Percentiles rank a stretch among this genome's conserved stretches.
Conservation (phyloP, 345 rosid genomes). For the Sapria himalayana region DNA sequence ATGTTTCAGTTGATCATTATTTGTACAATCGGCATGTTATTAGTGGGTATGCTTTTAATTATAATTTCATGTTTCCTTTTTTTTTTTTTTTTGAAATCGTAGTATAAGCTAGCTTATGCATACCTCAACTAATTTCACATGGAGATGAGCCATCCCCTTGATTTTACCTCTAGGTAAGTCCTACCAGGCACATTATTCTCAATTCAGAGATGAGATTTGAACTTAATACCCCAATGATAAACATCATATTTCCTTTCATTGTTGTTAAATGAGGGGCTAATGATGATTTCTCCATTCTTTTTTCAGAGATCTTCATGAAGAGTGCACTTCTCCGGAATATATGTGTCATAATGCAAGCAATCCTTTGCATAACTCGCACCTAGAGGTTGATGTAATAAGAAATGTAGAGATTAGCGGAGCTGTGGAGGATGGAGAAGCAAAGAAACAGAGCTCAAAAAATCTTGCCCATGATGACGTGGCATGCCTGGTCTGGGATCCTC, state of each 20-base stretch:
- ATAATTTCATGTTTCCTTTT: no score
- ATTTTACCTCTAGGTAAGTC: background rate
- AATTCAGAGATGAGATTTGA: no score
- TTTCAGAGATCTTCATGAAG: conserved; percentile 39
- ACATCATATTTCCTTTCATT: conserved; percentile 1
- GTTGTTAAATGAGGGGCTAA: conserved; percentile 1
- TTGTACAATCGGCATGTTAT: no score
- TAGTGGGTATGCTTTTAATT: no score
- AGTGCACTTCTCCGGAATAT: conserved; percentile 18
- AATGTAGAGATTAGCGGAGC: conserved; percentile 21
- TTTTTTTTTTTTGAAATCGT: no score
- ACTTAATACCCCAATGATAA: no score
- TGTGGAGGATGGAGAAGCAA: conserved; percentile 12
- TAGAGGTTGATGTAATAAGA: conserved; percentile 18
- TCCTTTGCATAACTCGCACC: conserved; percentile 10
- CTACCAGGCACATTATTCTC: no score
- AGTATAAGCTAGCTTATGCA: no score
- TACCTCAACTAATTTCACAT: conserved; percentile 23
- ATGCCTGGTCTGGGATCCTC: conserved; percentile 54
- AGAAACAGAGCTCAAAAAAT: conserved; percentile 10
- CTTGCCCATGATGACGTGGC: conserved; percentile 16
- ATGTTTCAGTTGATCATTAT: conserved; percentile 56
- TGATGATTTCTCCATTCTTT: background rate
- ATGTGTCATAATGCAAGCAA: conserved; percentile 12
- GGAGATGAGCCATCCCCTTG: conserved; percentile 16